These are phyloP conservation scores for Kluyveromyces sp. DNA, from an alignment of 1,139 yeast species.

Conservation along the genomic window DNA sequence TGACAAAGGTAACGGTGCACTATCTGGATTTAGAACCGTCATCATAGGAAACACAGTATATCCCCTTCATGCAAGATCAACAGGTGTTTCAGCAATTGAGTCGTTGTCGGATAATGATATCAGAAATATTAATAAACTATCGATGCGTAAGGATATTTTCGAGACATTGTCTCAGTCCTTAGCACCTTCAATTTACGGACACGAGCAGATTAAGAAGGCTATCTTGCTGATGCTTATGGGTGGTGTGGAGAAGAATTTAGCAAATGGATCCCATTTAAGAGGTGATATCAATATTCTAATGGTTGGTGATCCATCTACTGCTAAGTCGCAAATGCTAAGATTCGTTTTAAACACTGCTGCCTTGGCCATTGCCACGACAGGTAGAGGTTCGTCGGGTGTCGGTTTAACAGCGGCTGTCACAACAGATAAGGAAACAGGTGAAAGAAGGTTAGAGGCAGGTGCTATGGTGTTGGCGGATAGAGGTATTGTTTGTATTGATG, in stretches of 20 bases:
- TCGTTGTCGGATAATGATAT: constrained; percentile 75
- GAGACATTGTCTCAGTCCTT: constrained; percentile 75
- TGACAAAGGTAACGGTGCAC: constrained; percentile 37
- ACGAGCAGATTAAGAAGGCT: constrained; percentile 84
- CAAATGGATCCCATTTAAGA: constrained; percentile 93
- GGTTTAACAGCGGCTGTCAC: constrained; percentile 99
- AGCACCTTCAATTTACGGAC: constrained; percentile 95
- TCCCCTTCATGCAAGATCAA: constrained; percentile 78
- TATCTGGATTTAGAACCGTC: constrained; percentile 70
- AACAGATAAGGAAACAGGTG: constrained; percentile 94
- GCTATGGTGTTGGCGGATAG: constrained; percentile 98
- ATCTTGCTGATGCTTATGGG: constrained; percentile 86
- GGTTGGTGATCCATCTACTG: constrained; percentile 99
- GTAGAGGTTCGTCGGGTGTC: constrained; percentile 98
- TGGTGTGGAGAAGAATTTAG: constrained; percentile 90
- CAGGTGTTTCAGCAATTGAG: constrained; percentile 76
- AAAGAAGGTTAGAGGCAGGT: constrained; percentile 96
- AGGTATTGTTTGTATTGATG: constrained; percentile 97
- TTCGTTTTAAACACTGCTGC: constrained; percentile 93
- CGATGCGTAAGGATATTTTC: constrained; percentile 64
- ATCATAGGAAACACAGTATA: constrained; percentile 84
- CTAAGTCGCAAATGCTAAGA: constrained; percentile 90
- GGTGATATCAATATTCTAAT: constrained; percentile 93
- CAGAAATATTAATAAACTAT: constrained; percentile 73
- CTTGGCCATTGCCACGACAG: constrained; percentile 95